Base-by-base conservation (phyloP, 2,329 filamentous ascomycete species). In the Epichloe hybrida region DNA sequence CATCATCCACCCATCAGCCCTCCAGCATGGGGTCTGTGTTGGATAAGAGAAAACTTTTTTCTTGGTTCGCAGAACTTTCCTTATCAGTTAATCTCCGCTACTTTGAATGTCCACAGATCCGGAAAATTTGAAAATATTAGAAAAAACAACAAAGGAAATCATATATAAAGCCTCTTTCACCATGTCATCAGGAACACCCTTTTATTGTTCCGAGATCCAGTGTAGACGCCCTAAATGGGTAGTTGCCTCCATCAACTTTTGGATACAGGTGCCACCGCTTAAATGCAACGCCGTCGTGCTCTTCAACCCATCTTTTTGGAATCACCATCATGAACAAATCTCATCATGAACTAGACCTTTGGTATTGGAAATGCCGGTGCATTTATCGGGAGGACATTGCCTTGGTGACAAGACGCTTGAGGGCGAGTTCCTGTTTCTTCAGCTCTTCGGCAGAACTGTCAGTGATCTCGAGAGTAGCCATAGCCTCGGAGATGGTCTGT, bases 351-450 rank as follows among this genome's bases (percentile, higher is more conserved):
- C 21, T 40, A n/a, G n/a, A 23, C n/a, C 8, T 20, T 48, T n/a
- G 17, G 15, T 39, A 4, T 31, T 48, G 21, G 12, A 34, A 34
- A 31, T 40, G 6, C 9, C 12, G 21, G 37, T 41, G 42, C 46
- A 61, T 67, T 82, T 90, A 95, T 73, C 88, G 84, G 66, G 88
- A 90, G 58, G 88, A 83, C 88, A 95, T 95, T 64, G 87, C 90
- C 86, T 97, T 98, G 74, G 93, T 98, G 64, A 98, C 90, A 62
- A 95, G 81, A 66, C 93, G 81, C 88, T 97, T 98, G 58, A 98
- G 81, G 55, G 89, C 89, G 60, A 98, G 79, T 80, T 98, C 93
- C 84, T 96, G 95, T 88, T 97, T 97, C 88, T 95, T 97, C 62
- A 98, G 79, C 69, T 98, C 93, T 63, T 98, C 94, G 55, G 89